A percentile compares a stretch with the other conserved stretches of the same genome.
Evolutionary conservation across 2,329 filamentous ascomycete species (phyloP).

Genomic region (Ascochyta rabiei): DNA sequence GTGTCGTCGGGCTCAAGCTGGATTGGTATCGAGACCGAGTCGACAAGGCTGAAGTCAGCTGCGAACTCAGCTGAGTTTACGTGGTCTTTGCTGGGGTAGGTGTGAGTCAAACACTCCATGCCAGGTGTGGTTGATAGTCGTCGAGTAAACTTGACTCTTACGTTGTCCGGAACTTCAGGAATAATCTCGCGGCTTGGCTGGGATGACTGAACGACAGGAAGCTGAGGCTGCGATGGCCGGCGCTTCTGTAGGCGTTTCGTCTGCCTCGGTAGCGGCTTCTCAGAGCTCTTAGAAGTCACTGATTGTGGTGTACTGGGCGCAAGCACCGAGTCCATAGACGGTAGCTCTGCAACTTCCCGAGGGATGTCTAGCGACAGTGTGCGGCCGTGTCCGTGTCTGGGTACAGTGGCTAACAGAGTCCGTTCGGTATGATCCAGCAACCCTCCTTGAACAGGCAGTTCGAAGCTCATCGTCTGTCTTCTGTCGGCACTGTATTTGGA

Average conservation of each 20-base stretch:
- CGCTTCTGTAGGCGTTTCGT: conserved; percentile 42
- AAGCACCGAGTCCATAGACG: conserved; percentile 8
- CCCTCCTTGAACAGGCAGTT: conserved; percentile 1
- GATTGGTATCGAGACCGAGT: background rate
- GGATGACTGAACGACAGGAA: conserved; percentile 41
- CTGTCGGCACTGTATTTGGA: conserved; percentile 4
- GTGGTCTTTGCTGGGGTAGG: conserved; percentile 41
- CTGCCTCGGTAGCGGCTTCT: conserved; percentile 25
- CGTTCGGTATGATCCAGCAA: background rate
- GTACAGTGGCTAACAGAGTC: conserved; percentile 5
- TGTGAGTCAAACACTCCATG: conserved; percentile 46
- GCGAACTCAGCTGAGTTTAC: conserved; percentile 9
- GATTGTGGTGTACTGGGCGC: conserved; percentile 22
- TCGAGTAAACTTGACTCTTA: conserved; percentile 45
- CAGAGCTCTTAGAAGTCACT: conserved; percentile 26
- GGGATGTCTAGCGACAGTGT: conserved; percentile 20
- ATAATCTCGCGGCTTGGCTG: conserved; percentile 40
- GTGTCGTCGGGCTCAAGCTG: conserved; percentile 33
- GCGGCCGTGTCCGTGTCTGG: conserved; percentile 4
- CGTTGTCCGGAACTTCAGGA: conserved; percentile 41
- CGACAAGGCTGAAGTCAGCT: conserved; percentile 11
- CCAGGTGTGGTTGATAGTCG: conserved; percentile 43
- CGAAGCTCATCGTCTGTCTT: conserved; percentile 12
- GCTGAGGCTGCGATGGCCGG: conserved; percentile 33
- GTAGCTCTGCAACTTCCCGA: conserved; percentile 9